These are phyloP conservation scores for Cichorium intybus DNA, from an alignment of 140 eudicot species.

Conservation along the genomic window DNA sequence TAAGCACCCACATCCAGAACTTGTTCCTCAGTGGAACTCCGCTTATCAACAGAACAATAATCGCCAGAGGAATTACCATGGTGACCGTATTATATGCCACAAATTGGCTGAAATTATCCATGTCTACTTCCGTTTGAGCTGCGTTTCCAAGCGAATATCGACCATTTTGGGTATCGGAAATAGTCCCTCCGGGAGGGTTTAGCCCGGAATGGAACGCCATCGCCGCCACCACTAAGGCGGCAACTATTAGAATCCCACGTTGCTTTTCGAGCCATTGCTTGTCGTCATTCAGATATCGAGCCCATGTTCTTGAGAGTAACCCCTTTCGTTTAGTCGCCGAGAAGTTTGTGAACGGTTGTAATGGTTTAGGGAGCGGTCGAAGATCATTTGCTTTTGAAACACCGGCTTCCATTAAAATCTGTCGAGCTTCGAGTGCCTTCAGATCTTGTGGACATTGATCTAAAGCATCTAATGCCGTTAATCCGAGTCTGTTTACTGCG, in stretches of 20 bases:
- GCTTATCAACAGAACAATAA: constrained; percentile 20
- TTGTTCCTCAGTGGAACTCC: constrained; percentile 24
- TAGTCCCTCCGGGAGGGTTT: constrained; percentile 28
- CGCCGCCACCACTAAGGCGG: constrained; percentile 23
- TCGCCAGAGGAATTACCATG: constrained; percentile 20
- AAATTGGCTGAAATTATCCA: constrained; percentile 16
- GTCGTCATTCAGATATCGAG: constrained; percentile 11
- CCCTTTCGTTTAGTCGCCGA: constrained; percentile 6
- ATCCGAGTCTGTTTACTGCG: constrained; percentile 22
- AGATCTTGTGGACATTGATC: constrained; percentile 29
- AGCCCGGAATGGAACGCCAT: constrained; percentile 20
- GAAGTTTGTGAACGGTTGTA: neutral
- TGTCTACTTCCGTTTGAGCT: constrained; percentile 26
- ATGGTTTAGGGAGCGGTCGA: constrained; percentile 13
- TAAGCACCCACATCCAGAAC: constrained; percentile 34
- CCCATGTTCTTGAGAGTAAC: constrained; percentile 26
- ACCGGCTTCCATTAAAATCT: constrained; percentile 26
- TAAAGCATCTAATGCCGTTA: constrained; percentile 21
- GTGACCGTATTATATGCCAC: constrained; percentile 16
- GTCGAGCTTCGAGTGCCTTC: constrained; percentile 20
- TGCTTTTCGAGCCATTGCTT: constrained; percentile 30
- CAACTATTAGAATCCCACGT: constrained; percentile 26
- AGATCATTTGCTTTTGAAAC: constrained; percentile 23
- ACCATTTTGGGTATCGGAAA: constrained; percentile 15
- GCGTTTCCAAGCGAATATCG: constrained; percentile 27